These are phyloP conservation scores for Ophiosphaerella herpotricha DNA, from an alignment of 2,329 filamentous ascomycete genomes.

Conservation along the genomic window DNA sequence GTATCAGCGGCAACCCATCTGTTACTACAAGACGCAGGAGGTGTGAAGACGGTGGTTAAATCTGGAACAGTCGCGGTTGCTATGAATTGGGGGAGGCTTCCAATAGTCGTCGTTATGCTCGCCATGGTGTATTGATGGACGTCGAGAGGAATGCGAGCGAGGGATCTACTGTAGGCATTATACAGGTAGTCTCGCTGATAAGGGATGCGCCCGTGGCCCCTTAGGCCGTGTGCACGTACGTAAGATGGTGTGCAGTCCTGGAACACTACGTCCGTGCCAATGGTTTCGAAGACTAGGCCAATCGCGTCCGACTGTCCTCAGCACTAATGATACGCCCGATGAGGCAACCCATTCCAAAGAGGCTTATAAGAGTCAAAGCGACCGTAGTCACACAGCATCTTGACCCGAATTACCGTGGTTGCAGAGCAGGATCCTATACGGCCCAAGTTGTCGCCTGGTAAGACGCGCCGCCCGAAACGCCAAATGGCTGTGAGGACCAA, in stretches of 20 bases:
- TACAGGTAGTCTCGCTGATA: not conserved
- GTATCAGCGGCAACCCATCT: constrained; percentile 2
- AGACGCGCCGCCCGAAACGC: not conserved
- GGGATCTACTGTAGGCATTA: constrained; percentile 2
- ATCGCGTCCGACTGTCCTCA: not conserved
- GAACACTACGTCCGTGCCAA: not conserved
- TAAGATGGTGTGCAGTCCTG: not conserved
- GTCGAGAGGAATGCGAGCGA: not conserved
- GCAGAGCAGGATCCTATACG: not conserved
- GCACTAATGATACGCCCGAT: not conserved
- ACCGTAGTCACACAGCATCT: not conserved
- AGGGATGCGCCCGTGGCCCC: not conserved
- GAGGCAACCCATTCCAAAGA: not conserved
- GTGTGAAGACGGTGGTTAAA: constrained; percentile 4
- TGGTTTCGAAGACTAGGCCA: not conserved
- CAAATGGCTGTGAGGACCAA: not conserved
- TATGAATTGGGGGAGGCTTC: constrained; percentile 4
- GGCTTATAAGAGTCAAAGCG: not conserved
- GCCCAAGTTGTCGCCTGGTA: not conserved
- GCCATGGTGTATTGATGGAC: constrained; percentile 1
- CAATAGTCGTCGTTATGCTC: constrained; percentile 1
- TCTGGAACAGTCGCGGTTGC: constrained; percentile 4
- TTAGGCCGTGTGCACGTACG: not conserved
- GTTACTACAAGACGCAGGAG: constrained; percentile 2
- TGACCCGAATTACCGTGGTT: not conserved